Base-by-base conservation (phyloP, 495 filamentous ascomycete genomes). In the Cetradonia linearis region DNA sequence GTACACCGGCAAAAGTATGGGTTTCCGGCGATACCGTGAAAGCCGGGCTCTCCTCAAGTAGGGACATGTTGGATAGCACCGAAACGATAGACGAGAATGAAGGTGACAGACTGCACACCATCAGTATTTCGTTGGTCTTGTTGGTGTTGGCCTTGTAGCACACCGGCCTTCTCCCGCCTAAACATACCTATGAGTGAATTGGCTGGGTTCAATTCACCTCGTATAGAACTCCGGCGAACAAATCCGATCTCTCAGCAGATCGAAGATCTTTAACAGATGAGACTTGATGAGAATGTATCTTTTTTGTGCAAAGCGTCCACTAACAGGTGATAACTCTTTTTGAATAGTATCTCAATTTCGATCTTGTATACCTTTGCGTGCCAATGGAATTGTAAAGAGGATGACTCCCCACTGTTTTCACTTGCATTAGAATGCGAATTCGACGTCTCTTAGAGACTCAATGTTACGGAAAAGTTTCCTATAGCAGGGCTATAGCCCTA, bases 1-100 rank as follows among this genome's bases (percentile, higher is more conserved):
- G 80, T 33, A 95, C 71, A 10, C 86, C 91, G 66, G 85, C 78
- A 66, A 93, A 94, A 18, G 77, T 73, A 64, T 83, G 78, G 27
- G 71, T 70, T 64, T 83, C 77, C 33, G 84, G 68, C 18, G 81
- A 79, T 25, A 81, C 80, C 42, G 83, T 79, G 69, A 84, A 90
- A 6, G 73, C 52, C 18, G 58, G 63, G 28, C 44, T 64, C 34
- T 58, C 63, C 59, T 54, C 55, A 46, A 44, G 37, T 30, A 40
- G 44, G 11, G 55, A 38, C 56, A 60, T 61, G 2, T 42, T 60
- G 34, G 44, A 10, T 27, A 5, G 23, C 4, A 14, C 25, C 14
- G 46, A 37, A 31, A 10, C 11, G 7, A 13, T 55, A 42, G 46
- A 18, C 8, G 34, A 27, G 6, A 44, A 13, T 59, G 47, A 38